Conservation (phyloP, 306 rosid species). For the Comarum palustre region DNA sequence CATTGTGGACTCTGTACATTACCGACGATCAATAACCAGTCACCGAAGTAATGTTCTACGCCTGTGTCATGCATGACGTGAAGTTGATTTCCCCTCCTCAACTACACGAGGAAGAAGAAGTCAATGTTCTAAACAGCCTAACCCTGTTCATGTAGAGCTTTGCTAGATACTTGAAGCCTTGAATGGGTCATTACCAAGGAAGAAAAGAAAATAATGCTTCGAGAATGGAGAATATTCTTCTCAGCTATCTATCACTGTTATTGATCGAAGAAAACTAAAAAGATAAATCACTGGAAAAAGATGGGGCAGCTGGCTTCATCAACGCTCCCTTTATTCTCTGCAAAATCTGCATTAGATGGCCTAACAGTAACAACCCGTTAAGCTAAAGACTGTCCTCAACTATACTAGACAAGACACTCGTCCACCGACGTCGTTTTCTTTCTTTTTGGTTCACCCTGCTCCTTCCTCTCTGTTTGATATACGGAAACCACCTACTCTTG, state of each 20-base stretch:
- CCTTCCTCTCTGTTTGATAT: neutral
- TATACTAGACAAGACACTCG: neutral
- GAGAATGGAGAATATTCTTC: conserved; percentile 7
- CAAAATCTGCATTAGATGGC: neutral
- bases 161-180: neutral
- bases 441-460: neutral
- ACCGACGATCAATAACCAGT: neutral
- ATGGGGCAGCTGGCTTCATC: conserved; percentile 4
- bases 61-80: neutral
- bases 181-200: neutral
- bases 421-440: neutral
- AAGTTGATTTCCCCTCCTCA: neutral
- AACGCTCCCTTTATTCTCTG: neutral
- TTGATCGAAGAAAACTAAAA: neutral
- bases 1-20: neutral
- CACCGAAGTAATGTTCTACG: neutral
- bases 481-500: neutral
- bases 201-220: neutral
- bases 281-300: neutral
- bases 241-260: neutral
- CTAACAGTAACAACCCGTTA: conserved; percentile 5
- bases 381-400: conserved; percentile 5
- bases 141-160: neutral
- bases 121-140: neutral
- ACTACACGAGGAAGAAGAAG: neutral